A percentile compares a stretch with the other conserved stretches of the same genome.
Conservation (phyloP, 371 early-diverging fungal species). For the Mucor saturninus region DNA sequence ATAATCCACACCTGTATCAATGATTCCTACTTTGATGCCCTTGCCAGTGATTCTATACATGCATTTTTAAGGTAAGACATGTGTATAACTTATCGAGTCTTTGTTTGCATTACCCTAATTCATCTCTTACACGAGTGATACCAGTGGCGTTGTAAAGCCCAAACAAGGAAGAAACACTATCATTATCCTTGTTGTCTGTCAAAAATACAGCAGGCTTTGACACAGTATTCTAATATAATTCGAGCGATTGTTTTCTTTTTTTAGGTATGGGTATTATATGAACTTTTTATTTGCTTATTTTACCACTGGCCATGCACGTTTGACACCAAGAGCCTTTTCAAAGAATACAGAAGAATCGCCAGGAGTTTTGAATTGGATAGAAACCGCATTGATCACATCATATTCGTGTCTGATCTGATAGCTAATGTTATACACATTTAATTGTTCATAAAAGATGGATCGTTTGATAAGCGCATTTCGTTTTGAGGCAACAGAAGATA, state of each 20-base stretch:
- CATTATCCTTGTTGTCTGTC: constrained; percentile 1
- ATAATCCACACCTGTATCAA: constrained; percentile 63
- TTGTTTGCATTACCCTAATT: constrained; percentile 31
- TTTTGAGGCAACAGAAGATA: constrained; percentile 12
- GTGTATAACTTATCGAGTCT: background rate
- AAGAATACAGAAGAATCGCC: constrained; percentile 34
- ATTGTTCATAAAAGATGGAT: constrained; percentile 28
- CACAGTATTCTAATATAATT: constrained; percentile 17
- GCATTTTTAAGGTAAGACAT: background rate
- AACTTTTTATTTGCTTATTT: background rate
- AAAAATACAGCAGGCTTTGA: constrained; percentile 22
- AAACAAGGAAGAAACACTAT: constrained; percentile 26
- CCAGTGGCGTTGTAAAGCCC: constrained; percentile 42
- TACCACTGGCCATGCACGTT: constrained; percentile 54
- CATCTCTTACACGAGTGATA: constrained; percentile 30
- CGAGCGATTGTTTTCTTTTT: too few species aligned
- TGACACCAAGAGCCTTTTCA: constrained; percentile 29
- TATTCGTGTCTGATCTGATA: constrained; percentile 45
- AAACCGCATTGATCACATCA: constrained; percentile 45
- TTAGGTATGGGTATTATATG: too few species aligned
- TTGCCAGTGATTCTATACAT: constrained; percentile 25
- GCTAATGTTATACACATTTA: constrained; percentile 32
- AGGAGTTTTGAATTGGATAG: constrained; percentile 34
- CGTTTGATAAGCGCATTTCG: constrained; percentile 20
- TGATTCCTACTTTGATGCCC: constrained; percentile 38